Base-by-base conservation (phyloP, 2,329 filamentous ascomycete genomes). In the Tolypocladium nubicola region DNA sequence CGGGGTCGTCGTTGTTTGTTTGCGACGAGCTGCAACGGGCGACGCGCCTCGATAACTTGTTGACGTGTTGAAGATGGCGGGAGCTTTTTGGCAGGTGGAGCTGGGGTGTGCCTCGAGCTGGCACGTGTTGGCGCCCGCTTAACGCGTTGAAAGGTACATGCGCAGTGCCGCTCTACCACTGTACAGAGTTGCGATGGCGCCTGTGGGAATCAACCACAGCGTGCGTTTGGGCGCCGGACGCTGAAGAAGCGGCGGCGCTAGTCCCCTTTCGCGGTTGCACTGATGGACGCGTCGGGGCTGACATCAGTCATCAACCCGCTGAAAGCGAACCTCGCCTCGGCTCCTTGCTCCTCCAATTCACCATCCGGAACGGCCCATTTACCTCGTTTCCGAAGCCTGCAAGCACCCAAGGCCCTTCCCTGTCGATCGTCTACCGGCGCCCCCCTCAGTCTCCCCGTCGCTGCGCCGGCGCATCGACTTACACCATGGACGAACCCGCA, bases 41-140 rank as follows among this genome's bases (percentile, higher is more conserved):
- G 53, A 54, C 53, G 53, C 53, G 53, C 53, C 38, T 54, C 53
- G 43, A 43, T 26, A 23, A 56, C 59, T 54, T 60, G 60, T 61
- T 61, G 60, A 61, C 60, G 60, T 61, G 60, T 59, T 57, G 50
- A 30, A 53, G 49, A 58, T 52, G 49, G 23, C 21, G 55, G 52
- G 37, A 54, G 52, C 52, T 33, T 33, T 33, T 35, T 14, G 23
- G 52, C 16, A 16, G 47, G 47, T 37, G 47, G 47, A 37, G 47
- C 47, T 11, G 47, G 47, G 19, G 30, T 4, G 41, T 33, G 40
- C 40, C 50, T 39, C 50, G 21, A 38, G 45, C 7, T 47, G 45
- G 45, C 45, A 47, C 45, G 45, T 47, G 45, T 47, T 9, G 30
- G 7, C 45, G 10, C 45, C 41, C 14, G 45, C 45, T 47, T 30